Base-by-base conservation (phyloP, 2,329 filamentous ascomycete species). In the Onygenales sp. region DNA sequence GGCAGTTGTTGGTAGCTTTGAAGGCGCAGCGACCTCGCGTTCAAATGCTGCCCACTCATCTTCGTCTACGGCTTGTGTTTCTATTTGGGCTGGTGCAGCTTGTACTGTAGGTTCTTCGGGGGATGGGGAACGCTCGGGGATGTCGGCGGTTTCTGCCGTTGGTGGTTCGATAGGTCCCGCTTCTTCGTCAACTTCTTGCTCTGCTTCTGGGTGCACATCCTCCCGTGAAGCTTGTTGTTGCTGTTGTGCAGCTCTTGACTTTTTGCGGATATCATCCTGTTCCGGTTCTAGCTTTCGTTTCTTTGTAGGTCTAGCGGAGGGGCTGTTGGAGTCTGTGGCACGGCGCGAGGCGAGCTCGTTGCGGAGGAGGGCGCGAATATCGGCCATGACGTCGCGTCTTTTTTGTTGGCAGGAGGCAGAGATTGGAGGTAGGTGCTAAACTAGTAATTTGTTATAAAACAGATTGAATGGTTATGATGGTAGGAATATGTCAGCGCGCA, bases 41-140 rank as follows among this genome's bases (percentile, higher is more conserved):
- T 95, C 86, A 65, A 95, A 94, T 7, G 88, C 87, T 2, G 87
- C 86, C 87, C 87, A 93, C 69, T 93, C 87, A 52, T 85, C 82
- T 63, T 95, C 88, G 65, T 91, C 83, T 7, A 88, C 71, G 4
- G 51, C 33, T 47, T 65, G 46, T n/a, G 46, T n/a, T 11, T 47
- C 14, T 21, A 14, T 33, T 47, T 11, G 45, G 11, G 13, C n/a
- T 10, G 31, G 33, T 5, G 31, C 13, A 44, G 11, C 33, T 31
- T 41, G 46, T 49, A 13, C 14, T 13, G 8, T 2, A 8, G 17
- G 11, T 41, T 49, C 35, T 7, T 11, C 27, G 7, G 45, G 31
- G 13, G 17, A 17, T 14, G 32, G 27, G 3, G 27, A 7, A 14
- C 35, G n/a, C 7, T 47, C 32, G 14, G 27, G 14, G 8, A 45